Conservation (phyloP, 164 flowering plant genomes). For the Tetrastigma voinierianum region DNA sequence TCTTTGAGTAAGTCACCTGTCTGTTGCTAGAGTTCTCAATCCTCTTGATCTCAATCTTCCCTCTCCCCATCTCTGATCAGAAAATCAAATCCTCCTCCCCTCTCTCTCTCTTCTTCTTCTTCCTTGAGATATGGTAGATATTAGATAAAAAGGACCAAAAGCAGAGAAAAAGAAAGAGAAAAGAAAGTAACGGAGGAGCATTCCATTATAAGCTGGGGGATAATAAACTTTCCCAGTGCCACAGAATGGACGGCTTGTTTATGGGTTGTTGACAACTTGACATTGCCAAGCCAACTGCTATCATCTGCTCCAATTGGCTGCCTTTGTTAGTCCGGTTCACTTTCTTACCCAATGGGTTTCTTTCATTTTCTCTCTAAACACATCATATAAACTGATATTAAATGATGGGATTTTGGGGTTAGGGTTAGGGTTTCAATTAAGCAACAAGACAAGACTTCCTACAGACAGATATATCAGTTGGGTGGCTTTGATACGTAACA, state of each 20-base stretch:
- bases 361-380: neutral
- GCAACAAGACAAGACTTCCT: neutral
- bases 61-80: slow-evolving; percentile 58
- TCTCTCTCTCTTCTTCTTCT: slow-evolving; percentile 5
- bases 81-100: neutral
- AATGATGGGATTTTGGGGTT: neutral
- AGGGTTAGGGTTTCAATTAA: neutral
- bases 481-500: neutral
- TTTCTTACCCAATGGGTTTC: slow-evolving; percentile 30
- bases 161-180: slow-evolving; percentile 3
- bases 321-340: slow-evolving; percentile 18
- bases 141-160: neutral
- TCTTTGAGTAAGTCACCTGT: slow-evolving; percentile 79
- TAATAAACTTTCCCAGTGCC: slow-evolving; percentile 29
- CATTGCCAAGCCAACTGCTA: slow-evolving; percentile 17
- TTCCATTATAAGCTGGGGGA: slow-evolving; percentile 32
- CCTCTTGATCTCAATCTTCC: slow-evolving; percentile 90
- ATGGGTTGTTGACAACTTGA: slow-evolving; percentile 20
- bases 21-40: slow-evolving; percentile 78
- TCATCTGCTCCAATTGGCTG: slow-evolving; percentile 4
- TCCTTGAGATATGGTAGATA: neutral
- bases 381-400: neutral
- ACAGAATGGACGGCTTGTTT: slow-evolving; percentile 17
- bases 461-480: neutral
- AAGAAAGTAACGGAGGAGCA: slow-evolving; percentile 13